phyloP scores from a whole-genome alignment of 2,329 filamentous ascomycete species.

The Pestalotiopsis sp. region DNA sequence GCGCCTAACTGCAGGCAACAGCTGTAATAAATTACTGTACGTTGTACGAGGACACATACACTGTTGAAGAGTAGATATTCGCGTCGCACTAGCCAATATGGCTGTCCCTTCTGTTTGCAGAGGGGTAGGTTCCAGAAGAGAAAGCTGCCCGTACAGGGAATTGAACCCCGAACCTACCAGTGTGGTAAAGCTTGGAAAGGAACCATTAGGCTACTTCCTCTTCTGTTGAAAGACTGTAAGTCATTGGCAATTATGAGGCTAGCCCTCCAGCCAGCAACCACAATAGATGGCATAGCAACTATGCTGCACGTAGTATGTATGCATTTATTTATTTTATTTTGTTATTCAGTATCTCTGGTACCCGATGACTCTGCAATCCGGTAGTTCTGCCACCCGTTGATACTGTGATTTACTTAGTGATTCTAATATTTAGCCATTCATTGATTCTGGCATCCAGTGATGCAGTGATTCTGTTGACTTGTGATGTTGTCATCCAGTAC shows the following conservation, averaged over 20 bases:
- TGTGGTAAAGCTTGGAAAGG: not conserved
- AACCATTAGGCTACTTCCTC: not conserved
- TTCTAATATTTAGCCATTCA: no score
- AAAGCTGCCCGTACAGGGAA: not conserved
- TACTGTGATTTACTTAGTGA: not conserved
- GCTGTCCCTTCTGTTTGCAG: not conserved
- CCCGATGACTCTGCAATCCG: not conserved
- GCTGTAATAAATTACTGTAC: not conserved
- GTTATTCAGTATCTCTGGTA: not conserved
- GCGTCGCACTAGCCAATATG: not conserved
- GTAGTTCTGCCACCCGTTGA: not conserved
- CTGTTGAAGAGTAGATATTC: not conserved
- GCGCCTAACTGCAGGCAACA: not conserved
- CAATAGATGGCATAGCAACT: not conserved
- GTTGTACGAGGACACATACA: not conserved
- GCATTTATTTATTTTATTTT: not conserved
- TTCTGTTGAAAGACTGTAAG: not conserved
- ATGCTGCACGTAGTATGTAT: not conserved
- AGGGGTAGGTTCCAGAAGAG: not conserved
- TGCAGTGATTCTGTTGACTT: no score
- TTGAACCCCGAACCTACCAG: not conserved
- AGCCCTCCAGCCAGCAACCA: not conserved
- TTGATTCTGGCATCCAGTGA: no score
- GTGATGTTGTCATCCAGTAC: no score
- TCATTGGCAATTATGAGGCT: not conserved